Evolutionary conservation across 1,139 yeast genomes (phyloP).

Genomic region (Pneumocystis carinii): DNA sequence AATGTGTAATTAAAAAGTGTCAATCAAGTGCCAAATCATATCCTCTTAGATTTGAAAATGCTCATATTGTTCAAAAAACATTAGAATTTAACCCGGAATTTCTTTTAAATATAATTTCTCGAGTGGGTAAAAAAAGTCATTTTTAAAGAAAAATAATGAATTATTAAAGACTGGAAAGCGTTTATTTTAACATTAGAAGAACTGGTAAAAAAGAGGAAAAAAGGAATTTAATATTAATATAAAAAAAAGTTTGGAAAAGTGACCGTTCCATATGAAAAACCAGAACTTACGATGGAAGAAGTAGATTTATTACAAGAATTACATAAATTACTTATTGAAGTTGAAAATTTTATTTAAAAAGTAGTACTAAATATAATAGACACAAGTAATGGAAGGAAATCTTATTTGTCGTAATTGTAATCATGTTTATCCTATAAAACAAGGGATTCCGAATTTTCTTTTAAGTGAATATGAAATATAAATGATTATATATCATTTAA

Average conservation of each 20-base stretch:
- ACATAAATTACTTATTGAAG: conserved; percentile 57
- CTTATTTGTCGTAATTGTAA: conserved; percentile 80
- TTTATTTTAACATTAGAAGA: conserved; percentile 22
- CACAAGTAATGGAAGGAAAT: conserved; percentile 72
- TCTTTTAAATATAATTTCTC: conserved; percentile 56
- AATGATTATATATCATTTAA: background rate
- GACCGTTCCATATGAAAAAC: conserved; percentile 48
- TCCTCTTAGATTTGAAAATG: conserved; percentile 61
- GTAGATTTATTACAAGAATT: conserved; percentile 42
- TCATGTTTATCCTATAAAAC: conserved; percentile 78
- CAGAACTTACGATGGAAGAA: conserved; percentile 37
- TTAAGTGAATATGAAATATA: conserved; percentile 61
- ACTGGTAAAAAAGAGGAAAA: conserved; percentile 15
- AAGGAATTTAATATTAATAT: conserved; percentile 18
- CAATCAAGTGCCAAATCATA: conserved; percentile 60
- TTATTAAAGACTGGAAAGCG: background rate
- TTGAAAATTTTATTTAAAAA: conserved; percentile 39
- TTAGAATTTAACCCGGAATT: conserved; percentile 76
- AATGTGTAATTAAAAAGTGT: conserved; percentile 74
- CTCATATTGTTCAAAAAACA: conserved; percentile 60
- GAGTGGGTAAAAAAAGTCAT: conserved; percentile 36
- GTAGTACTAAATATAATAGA: conserved; percentile 22
- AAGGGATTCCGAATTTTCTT: conserved; percentile 83
- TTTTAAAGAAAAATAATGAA: background rate
- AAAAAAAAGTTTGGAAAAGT: conserved; percentile 41